These are phyloP conservation scores for Tillandsia leiboldiana DNA, from an alignment of 176 grass and related monocot species.

Conservation along the genomic window DNA sequence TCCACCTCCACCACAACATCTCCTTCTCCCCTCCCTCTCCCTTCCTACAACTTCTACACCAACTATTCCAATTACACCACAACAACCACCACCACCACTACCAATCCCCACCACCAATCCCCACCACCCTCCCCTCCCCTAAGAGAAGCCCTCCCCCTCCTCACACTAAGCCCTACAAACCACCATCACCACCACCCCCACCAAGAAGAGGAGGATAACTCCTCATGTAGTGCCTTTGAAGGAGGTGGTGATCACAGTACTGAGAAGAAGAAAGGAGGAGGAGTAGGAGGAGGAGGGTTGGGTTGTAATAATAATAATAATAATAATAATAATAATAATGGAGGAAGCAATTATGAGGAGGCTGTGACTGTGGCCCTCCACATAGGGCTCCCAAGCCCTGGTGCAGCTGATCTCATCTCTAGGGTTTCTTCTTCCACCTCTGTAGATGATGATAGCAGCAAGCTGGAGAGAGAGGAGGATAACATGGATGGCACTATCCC, in stretches of 20 bases:
- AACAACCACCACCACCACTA: neutral
- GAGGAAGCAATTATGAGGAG: slow-evolving; percentile 16
- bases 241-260: neutral
- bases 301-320: too few species aligned
- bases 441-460: slow-evolving; percentile 5
- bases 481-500: slow-evolving; percentile 19
- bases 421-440: neutral
- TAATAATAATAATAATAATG: neutral
- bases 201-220: neutral
- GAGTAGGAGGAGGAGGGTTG: neutral
- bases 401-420: slow-evolving; percentile 11
- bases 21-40: slow-evolving; percentile 19
- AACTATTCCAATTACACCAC: slow-evolving; percentile 32
- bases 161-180: slow-evolving; percentile 39
- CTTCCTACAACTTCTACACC: slow-evolving; percentile 32
- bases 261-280: neutral
- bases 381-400: slow-evolving; percentile 60
- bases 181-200: slow-evolving; percentile 3
- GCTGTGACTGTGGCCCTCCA: slow-evolving; percentile 62
- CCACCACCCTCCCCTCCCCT: slow-evolving; percentile 52
- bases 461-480: slow-evolving; percentile 8
- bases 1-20: slow-evolving; percentile 20
- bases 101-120: slow-evolving; percentile 15
- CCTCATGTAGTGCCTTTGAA: slow-evolving; percentile 8
- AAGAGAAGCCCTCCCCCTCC: slow-evolving; percentile 60